phyloP scores from a whole-genome alignment of 768 basidiomycete species.

The Holtermannia corniformis region DNA sequence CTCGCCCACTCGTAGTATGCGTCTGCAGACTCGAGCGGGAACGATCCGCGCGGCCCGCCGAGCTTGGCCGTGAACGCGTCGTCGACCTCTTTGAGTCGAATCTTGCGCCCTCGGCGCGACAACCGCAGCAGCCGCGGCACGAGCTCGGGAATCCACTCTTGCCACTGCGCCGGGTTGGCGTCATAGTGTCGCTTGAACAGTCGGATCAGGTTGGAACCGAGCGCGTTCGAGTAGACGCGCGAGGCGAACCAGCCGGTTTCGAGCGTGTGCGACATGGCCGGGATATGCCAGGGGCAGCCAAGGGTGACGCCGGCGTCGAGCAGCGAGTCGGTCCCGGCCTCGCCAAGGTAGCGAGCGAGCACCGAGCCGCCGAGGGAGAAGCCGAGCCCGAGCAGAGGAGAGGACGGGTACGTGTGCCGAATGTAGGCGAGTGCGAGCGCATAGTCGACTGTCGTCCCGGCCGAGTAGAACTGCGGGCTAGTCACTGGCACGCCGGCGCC shows the following conservation, averaged over 20 bases:
- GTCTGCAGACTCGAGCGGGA: conserved; percentile 37
- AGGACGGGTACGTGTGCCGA: conserved; percentile 59
- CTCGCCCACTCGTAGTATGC: conserved; percentile 41
- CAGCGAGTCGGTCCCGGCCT: conserved; percentile 51
- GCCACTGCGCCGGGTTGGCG: conserved; percentile 15
- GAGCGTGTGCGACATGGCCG: conserved; percentile 35
- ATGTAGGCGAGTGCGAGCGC: conserved; percentile 72
- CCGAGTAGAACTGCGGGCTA: conserved; percentile 58
- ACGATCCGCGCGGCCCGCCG: conserved; percentile 34
- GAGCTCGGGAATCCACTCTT: conserved; percentile 4
- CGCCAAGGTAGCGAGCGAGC: conserved; percentile 75
- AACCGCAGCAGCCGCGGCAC: conserved; percentile 11
- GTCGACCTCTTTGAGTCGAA: conserved; percentile 30
- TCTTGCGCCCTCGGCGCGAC: conserved; percentile 8
- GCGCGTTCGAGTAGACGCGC: conserved; percentile 32
- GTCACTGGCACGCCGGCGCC: conserved; percentile 71
- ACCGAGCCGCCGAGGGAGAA: conserved; percentile 93
- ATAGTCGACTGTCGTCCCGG: conserved; percentile 81
- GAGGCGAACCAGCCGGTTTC: conserved; percentile 29
- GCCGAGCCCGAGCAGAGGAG: conserved; percentile 74
- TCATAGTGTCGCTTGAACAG: conserved; percentile 28
- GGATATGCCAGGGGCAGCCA: conserved; percentile 37
- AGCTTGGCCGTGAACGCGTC: conserved; percentile 27
- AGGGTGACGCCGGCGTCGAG: conserved; percentile 30
- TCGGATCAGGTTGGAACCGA: conserved; percentile 31